Base-by-base conservation (phyloP, 768 basidiomycete genomes). In the Calocybe gangraenosa region DNA sequence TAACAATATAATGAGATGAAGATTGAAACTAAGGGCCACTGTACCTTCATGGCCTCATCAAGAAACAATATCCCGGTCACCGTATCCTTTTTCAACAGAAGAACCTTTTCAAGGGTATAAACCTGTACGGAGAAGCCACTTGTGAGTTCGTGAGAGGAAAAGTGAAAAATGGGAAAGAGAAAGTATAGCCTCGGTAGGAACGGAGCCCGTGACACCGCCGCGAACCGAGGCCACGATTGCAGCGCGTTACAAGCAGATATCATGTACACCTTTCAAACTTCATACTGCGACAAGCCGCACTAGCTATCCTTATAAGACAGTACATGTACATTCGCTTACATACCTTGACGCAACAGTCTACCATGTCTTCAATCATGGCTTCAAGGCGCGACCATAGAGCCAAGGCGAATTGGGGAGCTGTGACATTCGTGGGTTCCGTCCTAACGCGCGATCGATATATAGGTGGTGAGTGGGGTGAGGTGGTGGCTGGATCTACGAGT, bases 41-140 rank as follows among this genome's bases (percentile, higher is more conserved):
- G n/a, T n/a, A 91, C 92, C 71, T 92, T 89, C 87, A 97, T 87
- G 0, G 87, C 91, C 60, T 94, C 93, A 42, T 96, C 94, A 20
- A 98, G 66, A 65, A 98, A 98, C 2, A 86, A 68, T 0, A 75
- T 66, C 47, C 90, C 85, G 0, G 88, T 83, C 25, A 76, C 68
- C 0, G 84, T 71, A 58, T 98, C 94, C 61, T 79, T 86, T 70
- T 97, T 97, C 57, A 95, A 64, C 56, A 78, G 82, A 28, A 98
- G 70, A 2, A 98, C 95, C 58, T 92, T 96, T 65, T 98, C 95
- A 4, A 99, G 77, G 0, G 87, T 87, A 63, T 98, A 95, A 5
- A 98, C 91, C 92, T 93, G 53, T n/a, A 30, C 35, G 20, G 19
- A 14, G 11, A 14, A 17, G 15, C 2, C 17, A 33, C 25, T 19